Evolutionary conservation across 129 eudicot species (phyloP), one percentile per base, ranked within the genome.

Genomic region (Dittrichia graveolens): DNA sequence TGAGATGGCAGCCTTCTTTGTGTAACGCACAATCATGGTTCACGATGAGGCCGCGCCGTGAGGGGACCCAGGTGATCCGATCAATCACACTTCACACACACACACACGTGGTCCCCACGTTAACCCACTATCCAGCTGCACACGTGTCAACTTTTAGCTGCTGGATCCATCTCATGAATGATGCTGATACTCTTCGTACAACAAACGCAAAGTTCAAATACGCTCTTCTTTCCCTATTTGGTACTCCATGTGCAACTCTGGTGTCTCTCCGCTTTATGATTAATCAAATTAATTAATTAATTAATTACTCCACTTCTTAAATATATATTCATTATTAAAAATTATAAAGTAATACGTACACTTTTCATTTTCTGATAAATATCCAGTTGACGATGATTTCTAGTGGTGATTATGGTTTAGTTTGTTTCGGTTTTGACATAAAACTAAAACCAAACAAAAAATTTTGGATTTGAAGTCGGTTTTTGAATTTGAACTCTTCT

Each of bases 1-100:
- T 74, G 78, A 71, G 62, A 24, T 74, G 71, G 63, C 78, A 74
- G 78, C 78, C 78, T 74, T 74, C 49, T 48, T 60, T 61, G 9
- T 61, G 39, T 39, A 74, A 50, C 54, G 63, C 71, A 74, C 43
- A 40, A 49, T 74, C 69, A 74, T 62, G 61, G 37, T 14, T 74
- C 63, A 49, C 61, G 10, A 19, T 74, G 78, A 53, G 57, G 40
- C 14, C 8, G 46, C 31, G 49, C 0, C 3, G 37, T 15, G 46
- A 5, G 41, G 67, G 78, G 71, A 74, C 78, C 71, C 78, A 74
- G 61, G 49, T 62, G 62, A 74, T 74, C 78, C 16, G 71, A 61
- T 61, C 62, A 61, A 18, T n/a, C n/a, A n/a, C n/a, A n/a, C n/a
- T n/a, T n/a, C n/a, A n/a, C n/a, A n/a, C n/a, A n/a, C n/a, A 38